Conservation (phyloP, 2,329 filamentous ascomycete species). For the Colletotrichum tofieldiae region DNA sequence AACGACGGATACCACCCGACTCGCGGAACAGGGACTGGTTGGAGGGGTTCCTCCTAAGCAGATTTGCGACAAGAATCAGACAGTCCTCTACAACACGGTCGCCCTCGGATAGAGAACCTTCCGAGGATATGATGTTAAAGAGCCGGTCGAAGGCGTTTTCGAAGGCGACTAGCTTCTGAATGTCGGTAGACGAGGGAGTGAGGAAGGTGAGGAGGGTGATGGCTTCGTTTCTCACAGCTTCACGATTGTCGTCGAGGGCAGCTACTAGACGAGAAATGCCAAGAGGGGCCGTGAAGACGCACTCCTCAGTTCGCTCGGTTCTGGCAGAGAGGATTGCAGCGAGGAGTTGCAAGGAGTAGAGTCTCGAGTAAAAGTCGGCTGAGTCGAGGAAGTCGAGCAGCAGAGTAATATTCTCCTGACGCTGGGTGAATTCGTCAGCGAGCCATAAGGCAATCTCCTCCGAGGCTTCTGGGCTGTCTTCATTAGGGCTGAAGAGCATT, state of each 20-base stretch:
- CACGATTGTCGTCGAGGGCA: slow-evolving; percentile 86
- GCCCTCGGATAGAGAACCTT: slow-evolving; percentile 87
- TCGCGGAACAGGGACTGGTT: slow-evolving; percentile 97
- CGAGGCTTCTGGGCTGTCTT: slow-evolving; percentile 88
- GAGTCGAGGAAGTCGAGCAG: slow-evolving; percentile 92
- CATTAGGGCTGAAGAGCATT: slow-evolving; percentile 86
- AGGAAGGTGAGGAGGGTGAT: slow-evolving; percentile 90
- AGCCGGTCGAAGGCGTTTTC: slow-evolving; percentile 93
- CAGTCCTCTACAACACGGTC: slow-evolving; percentile 94
- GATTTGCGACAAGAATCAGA: slow-evolving; percentile 89
- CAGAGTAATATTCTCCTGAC: slow-evolving; percentile 95
- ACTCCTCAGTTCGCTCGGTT: slow-evolving; percentile 94
- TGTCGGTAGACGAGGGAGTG: slow-evolving; percentile 87
- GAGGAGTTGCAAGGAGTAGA: slow-evolving; percentile 93
- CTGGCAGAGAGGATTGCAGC: slow-evolving; percentile 88
- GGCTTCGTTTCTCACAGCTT: slow-evolving; percentile 90
- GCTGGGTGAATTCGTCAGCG: slow-evolving; percentile 97
- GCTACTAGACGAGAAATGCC: slow-evolving; percentile 90
- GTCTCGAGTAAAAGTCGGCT: slow-evolving; percentile 88
- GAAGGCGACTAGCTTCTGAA: slow-evolving; percentile 96
- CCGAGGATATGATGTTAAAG: slow-evolving; percentile 85
- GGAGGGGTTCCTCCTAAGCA: slow-evolving; percentile 87
- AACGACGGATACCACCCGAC: slow-evolving; percentile 83
- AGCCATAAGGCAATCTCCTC: slow-evolving; percentile 97
- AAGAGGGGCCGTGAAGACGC: slow-evolving; percentile 88